phyloP scores from a whole-genome alignment of 257 asterid genomes.

The Solanum raphanifolium region DNA sequence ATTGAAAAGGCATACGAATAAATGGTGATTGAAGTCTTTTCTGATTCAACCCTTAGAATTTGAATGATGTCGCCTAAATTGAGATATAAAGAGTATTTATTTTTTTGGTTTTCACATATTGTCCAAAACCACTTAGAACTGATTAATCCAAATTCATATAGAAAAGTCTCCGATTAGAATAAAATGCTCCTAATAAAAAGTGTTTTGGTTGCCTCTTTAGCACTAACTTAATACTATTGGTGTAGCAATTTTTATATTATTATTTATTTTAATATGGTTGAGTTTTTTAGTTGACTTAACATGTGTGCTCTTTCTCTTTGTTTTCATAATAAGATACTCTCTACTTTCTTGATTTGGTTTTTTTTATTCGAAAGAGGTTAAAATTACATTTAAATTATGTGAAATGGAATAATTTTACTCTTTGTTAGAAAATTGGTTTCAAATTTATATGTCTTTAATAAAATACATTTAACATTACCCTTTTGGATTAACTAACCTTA shows the following conservation, averaged over 20 bases:
- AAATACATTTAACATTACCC: background rate
- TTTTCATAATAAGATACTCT: background rate
- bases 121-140: accelerated
- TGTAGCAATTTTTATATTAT: background rate
- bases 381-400: background rate
- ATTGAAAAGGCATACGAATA: background rate
- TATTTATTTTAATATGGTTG: background rate
- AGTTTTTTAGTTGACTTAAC: background rate
- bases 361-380: background rate
- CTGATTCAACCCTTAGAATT: background rate
- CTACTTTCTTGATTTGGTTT: background rate
- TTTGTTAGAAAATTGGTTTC: background rate
- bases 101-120: background rate
- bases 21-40: background rate
- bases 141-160: background rate
- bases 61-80: background rate
- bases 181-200: background rate
- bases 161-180: accelerated
- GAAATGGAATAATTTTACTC: background rate
- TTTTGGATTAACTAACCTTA: background rate
- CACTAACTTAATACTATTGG: background rate
- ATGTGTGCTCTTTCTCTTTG: background rate
- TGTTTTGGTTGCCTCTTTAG: background rate
- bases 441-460: background rate
- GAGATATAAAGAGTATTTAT: accelerated